phyloP scores from a whole-genome alignment of 768 basidiomycete genomes.

The Pleurotus citrinopileatus region DNA sequence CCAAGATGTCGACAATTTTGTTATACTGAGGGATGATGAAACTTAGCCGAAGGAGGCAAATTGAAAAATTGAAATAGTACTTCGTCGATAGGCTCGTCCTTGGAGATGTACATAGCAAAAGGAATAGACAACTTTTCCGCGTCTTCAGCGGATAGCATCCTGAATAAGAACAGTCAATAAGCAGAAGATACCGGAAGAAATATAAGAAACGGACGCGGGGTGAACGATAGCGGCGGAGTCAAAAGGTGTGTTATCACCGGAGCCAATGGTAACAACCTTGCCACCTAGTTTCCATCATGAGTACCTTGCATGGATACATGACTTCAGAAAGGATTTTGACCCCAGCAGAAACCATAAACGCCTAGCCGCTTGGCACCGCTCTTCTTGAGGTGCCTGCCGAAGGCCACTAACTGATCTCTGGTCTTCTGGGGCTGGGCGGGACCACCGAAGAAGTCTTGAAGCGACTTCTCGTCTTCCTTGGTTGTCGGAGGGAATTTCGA shows the following conservation, averaged over 20 bases:
- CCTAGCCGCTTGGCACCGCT: conserved; percentile 43
- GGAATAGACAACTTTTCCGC: conserved; percentile 50
- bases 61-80: conserved; percentile 22
- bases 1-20: conserved; percentile 45
- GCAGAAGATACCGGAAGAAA: not conserved
- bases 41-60: not conserved
- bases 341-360: conserved; percentile 59
- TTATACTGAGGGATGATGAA: conserved; percentile 32
- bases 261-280: conserved; percentile 44
- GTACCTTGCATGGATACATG: not conserved
- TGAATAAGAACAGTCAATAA: conserved; percentile 16
- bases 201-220: conserved; percentile 45
- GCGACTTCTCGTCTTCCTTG: conserved; percentile 45
- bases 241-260: conserved; percentile 38
- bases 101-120: conserved; percentile 52
- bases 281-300: conserved; percentile 32
- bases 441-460: conserved; percentile 58
- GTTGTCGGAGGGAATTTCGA: conserved; percentile 53
- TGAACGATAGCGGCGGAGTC: conserved; percentile 50
- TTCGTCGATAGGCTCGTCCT: conserved; percentile 55
- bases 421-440: conserved; percentile 41
- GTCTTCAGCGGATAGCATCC: conserved; percentile 51
- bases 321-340: conserved; percentile 23
- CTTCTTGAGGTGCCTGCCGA: conserved; percentile 38
- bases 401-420: conserved; percentile 37